These are phyloP conservation scores for Arxiozyma slooffiae DNA, from an alignment of 1,139 yeast genomes.

Conservation along the genomic window DNA sequence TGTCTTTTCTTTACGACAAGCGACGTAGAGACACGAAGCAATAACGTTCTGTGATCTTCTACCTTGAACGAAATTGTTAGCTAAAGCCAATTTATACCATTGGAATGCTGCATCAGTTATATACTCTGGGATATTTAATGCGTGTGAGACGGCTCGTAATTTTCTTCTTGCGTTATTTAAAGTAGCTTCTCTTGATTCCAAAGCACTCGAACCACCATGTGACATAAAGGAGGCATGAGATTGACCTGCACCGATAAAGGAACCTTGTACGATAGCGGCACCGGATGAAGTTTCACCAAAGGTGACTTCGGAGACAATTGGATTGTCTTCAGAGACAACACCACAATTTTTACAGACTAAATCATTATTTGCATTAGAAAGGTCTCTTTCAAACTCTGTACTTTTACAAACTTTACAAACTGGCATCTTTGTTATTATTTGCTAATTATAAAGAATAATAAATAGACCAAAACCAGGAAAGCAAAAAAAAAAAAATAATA, in stretches of 20 bases:
- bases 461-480: too few relatives aligned
- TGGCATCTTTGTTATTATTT: constrained; percentile 10
- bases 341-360: constrained; percentile 78
- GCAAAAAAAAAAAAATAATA: background rate
- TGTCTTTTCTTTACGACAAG: constrained; percentile 84
- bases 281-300: constrained; percentile 89
- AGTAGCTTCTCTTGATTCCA: constrained; percentile 85
- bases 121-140: constrained; percentile 70
- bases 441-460: too few relatives aligned
- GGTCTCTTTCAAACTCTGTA: constrained; percentile 40
- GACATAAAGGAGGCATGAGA: constrained; percentile 52
- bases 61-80: constrained; percentile 88
- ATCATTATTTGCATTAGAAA: constrained; percentile 59
- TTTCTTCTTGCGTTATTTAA: constrained; percentile 69
- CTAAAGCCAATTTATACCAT: constrained; percentile 80
- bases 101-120: constrained; percentile 79
- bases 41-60: constrained; percentile 88
- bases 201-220: constrained; percentile 53
- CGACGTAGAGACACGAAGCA: constrained; percentile 88
- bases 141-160: constrained; percentile 69
- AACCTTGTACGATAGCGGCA: constrained; percentile 92
- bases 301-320: constrained; percentile 89
- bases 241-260: constrained; percentile 85
- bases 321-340: constrained; percentile 78
- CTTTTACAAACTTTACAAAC: constrained; percentile 39